Evolutionary conservation across 2,329 filamentous ascomycete genomes (phyloP), one percentile per base, ranked within the genome.

Genomic region (Biscogniauxia sp.): DNA sequence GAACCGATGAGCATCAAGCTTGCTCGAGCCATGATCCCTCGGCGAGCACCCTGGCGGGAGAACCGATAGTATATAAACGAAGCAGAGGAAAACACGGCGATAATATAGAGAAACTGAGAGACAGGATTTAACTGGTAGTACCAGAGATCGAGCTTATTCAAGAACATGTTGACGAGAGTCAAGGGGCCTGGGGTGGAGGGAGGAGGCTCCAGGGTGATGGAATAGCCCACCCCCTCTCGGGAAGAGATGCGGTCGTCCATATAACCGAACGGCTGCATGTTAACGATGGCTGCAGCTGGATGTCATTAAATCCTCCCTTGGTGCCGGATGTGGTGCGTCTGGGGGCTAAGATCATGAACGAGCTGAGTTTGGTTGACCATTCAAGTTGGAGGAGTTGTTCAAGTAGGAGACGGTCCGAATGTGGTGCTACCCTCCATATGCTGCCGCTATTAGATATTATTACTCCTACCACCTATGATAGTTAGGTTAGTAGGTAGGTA

Each of bases 1-100:
- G 56, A 56, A 6, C 57, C 51, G 13, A 54, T 51, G 15, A 64
- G 23, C 49, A 64, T 20, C 49, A 68, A 20, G 19, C 54, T 60
- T 51, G 65, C 52, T 50, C 59, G 64, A 28, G 45, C 3, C 23
- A 57, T 51, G 15, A n/a, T 55, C 8, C 2, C 49, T 6, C 15
- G 20, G 28, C 49, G 17, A 4, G 11, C 17, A 20, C 7, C 11
- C 20, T 23, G 55, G 9, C 55, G 13, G 9, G 49, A 51, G 26
- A 20, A 23, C 45, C 23, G 20, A 50, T 51, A 19, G 19, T 19
- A 52, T 15, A 19, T n/a, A 13, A 57, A 45, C 11, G 20, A 17
- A 19, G 50, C 41, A 23, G 55, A 57, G 1, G 50, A 52, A 52
- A 52, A n/a, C 1, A 45, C 37, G n/a, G 37, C 13, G 11, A 45